Percentiles rank a stretch among this genome's conserved stretches.
phyloP scores from a whole-genome alignment of 257 asterid genomes.

The Ilex aquifolium region DNA sequence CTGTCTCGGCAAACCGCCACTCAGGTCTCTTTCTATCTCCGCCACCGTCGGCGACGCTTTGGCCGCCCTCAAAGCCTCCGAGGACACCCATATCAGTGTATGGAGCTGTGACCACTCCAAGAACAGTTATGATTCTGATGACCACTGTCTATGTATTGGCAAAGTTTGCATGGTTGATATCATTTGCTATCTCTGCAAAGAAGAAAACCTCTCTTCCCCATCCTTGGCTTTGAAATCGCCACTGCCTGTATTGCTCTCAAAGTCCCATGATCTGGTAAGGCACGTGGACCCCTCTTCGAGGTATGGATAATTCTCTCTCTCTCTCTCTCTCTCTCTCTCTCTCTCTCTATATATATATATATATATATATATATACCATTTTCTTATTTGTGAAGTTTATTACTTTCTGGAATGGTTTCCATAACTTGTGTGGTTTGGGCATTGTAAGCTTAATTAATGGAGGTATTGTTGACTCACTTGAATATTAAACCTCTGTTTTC shows the following conservation, averaged over 20 bases:
- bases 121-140: not conserved
- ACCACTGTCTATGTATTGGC: conserved; percentile 55
- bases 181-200: conserved; percentile 52
- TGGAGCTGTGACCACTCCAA: conserved; percentile 69
- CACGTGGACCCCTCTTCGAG: conserved; percentile 68
- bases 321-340: conserved; percentile 1
- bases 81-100: conserved; percentile 43
- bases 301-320: conserved; percentile 14
- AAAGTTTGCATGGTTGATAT: conserved; percentile 80
- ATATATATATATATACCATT: no score
- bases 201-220: conserved; percentile 52
- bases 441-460: no score
- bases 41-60: conserved; percentile 59
- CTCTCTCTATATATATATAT: not conserved
- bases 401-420: no score
- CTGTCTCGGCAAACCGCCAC: conserved; percentile 87
- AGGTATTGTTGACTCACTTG: no score
- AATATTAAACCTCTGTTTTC: no score
- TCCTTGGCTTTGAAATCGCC: conserved; percentile 53
- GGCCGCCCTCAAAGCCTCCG: conserved; percentile 50
- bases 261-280: conserved; percentile 31
- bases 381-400: no score
- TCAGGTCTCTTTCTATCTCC: conserved; percentile 55
- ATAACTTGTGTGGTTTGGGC: no score
- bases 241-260: conserved; percentile 44